Base-by-base conservation (phyloP, 805 yeast genomes). In the Grigorovia humatica region DNA sequence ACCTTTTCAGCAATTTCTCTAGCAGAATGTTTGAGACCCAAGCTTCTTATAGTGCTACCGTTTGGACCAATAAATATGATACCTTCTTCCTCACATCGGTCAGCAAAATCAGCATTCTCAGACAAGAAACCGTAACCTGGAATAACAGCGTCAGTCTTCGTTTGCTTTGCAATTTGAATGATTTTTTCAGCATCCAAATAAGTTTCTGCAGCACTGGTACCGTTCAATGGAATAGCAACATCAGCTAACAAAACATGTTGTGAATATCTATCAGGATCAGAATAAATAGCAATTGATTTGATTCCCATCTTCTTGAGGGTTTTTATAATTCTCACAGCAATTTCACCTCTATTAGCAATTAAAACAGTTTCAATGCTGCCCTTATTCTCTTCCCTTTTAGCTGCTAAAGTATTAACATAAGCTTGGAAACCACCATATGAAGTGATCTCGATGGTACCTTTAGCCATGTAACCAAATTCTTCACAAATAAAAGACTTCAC, bases 81-180 rank as follows among this genome's bases (percentile, higher is more conserved):
- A 41, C 93, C 95, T 66, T 86, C 96, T 50, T 71, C 72, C 29
- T 72, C 84, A 72, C 96, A 83, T 63, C 88, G 79, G 65, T 90
- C 96, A 47, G 97, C 86, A 65, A 91, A 91, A 52, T 88, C 96
- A 20, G 98, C 97, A 67, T 91, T 91, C 70, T 91, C 99, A 17
- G 96, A 88, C 43, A 91, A 73, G 76, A 91, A 91, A 3, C 99
- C 99, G 65, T 93, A 91, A 54, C 99, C 99, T 6, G 99, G 99
- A 57, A 93, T 85, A 57, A 91, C 89, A n/a, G 97, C 98, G 66
- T 93, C 87, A 38, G 97, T 87, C 6, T 83, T 82, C 0, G 95
- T 76, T 50, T 77, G 75, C 65, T 86, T 87, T 48, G 96, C 96
- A 9, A 96, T 96, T 41, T 76, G 74, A 45, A 91, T 76, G 54